A percentile compares a stretch with the other conserved stretches of the same genome.
Evolutionary conservation across 352 stramenopile species (phyloP).

Genomic region (Globisporangium ultimum): DNA sequence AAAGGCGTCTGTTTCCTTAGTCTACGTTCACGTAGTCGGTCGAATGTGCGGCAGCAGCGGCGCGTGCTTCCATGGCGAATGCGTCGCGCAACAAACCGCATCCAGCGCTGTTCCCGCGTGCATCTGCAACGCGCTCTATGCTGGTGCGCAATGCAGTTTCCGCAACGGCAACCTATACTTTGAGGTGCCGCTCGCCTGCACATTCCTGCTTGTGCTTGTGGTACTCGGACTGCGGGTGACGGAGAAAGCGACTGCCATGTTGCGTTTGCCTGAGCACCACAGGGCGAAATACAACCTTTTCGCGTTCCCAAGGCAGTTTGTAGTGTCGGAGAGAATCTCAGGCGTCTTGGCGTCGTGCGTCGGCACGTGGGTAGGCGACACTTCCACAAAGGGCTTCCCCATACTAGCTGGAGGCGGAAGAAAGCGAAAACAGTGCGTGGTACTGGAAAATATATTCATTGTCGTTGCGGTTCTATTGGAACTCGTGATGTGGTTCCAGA

Average conservation of each 20-base stretch:
- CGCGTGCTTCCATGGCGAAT: conserved; percentile 51
- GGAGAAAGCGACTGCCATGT: conserved; percentile 16
- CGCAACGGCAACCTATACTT: conserved; percentile 39
- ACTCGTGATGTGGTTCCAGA: conserved; percentile 43
- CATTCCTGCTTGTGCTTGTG: conserved; percentile 34
- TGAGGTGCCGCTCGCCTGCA: conserved; percentile 44
- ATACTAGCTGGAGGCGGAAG: conserved; percentile 4
- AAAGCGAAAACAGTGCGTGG: conserved; percentile 10
- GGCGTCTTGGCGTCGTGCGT: conserved; percentile 11
- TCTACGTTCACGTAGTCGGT: neutral
- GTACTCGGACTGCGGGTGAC: conserved; percentile 29
- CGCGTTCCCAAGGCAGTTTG: conserved; percentile 30
- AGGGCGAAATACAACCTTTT: conserved; percentile 26
- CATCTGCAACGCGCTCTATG: conserved; percentile 43
- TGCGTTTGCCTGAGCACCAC: conserved; percentile 33
- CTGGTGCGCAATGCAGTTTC: conserved; percentile 41
- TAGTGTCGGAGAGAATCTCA: neutral
- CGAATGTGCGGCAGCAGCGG: conserved; percentile 13
- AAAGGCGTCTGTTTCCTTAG: no score
- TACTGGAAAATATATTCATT: conserved; percentile 32
- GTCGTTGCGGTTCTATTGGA: conserved; percentile 32
- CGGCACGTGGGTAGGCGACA: conserved; percentile 37
- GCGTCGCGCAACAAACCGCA: conserved; percentile 17
- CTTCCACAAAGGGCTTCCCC: conserved; percentile 21
- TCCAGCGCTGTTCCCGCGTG: conserved; percentile 21